Conservation (phyloP, 805 yeast species). For the Candida silvatica region DNA sequence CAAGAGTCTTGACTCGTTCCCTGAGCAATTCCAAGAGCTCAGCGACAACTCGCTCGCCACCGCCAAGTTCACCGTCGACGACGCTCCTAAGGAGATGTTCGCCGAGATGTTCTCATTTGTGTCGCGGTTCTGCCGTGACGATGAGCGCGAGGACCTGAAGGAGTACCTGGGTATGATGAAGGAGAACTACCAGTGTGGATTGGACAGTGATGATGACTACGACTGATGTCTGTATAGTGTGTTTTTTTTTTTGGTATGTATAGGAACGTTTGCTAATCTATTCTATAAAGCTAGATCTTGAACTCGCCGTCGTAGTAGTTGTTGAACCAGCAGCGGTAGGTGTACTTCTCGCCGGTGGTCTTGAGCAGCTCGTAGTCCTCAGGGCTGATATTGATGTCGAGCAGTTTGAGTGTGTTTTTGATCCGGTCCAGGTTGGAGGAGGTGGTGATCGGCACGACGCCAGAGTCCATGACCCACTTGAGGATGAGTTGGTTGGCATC, state of each 20-base stretch:
- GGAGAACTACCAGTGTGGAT: constrained; percentile 39
- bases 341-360: constrained; percentile 27
- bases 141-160: constrained; percentile 45
- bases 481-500: constrained; percentile 58
- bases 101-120: constrained; percentile 19
- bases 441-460: constrained; percentile 69
- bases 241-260: neutral
- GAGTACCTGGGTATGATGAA: constrained; percentile 38
- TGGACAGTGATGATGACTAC: constrained; percentile 16
- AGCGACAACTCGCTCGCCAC: no score
- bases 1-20: constrained; percentile 24
- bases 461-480: constrained; percentile 60
- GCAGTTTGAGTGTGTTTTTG: constrained; percentile 44
- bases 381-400: constrained; percentile 41
- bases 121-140: constrained; percentile 24
- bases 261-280: neutral
- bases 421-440: constrained; percentile 52
- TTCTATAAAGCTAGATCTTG: constrained; percentile 33
- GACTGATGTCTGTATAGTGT: neutral
- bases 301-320: constrained; percentile 42
- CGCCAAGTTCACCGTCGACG: no score
- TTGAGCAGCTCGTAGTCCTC: constrained; percentile 41
- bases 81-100: constrained; percentile 16
- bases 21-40: constrained; percentile 13
- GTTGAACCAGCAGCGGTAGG: constrained; percentile 26